Conservation (phyloP, 768 basidiomycete species). For the Macrolepiota dolichaula region DNA sequence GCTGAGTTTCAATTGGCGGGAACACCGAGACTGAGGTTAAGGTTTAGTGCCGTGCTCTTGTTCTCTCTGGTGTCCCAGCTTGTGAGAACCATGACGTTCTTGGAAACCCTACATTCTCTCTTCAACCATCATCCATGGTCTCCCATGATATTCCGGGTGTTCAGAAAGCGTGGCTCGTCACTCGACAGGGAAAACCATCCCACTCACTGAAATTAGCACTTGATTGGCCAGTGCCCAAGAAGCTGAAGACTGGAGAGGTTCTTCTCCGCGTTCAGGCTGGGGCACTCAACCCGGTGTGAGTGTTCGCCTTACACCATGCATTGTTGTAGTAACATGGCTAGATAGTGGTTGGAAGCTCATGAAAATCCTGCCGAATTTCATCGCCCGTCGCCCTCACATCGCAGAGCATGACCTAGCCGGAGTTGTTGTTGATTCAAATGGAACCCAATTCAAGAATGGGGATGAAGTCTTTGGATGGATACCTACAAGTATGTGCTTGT, state of each 20-base stretch:
- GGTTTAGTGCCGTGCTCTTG: conserved; percentile 11
- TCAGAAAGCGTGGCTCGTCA: conserved; percentile 38
- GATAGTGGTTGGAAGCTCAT: conserved; percentile 60
- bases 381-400: conserved; percentile 45
- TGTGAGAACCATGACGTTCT: background rate
- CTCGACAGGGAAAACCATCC: conserved; percentile 28
- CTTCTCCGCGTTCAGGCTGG: conserved; percentile 36
- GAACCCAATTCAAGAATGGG: conserved; percentile 48
- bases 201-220: conserved; percentile 28
- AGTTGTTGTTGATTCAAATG: conserved; percentile 52
- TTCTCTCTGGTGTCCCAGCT: background rate
- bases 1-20: conserved; percentile 16
- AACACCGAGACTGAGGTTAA: conserved; percentile 1
- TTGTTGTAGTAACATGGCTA: background rate
- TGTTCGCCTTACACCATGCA: background rate
- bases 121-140: background rate
- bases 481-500: conserved; percentile 21
- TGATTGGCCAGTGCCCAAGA: conserved; percentile 36
- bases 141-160: conserved; percentile 23
- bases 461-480: conserved; percentile 65
- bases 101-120: background rate
- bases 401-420: conserved; percentile 67
- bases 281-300: conserved; percentile 69
- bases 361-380: conserved; percentile 40
- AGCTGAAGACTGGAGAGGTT: conserved; percentile 29